Conservation (phyloP, 306 rosid genomes). For the Malus asiatica region DNA sequence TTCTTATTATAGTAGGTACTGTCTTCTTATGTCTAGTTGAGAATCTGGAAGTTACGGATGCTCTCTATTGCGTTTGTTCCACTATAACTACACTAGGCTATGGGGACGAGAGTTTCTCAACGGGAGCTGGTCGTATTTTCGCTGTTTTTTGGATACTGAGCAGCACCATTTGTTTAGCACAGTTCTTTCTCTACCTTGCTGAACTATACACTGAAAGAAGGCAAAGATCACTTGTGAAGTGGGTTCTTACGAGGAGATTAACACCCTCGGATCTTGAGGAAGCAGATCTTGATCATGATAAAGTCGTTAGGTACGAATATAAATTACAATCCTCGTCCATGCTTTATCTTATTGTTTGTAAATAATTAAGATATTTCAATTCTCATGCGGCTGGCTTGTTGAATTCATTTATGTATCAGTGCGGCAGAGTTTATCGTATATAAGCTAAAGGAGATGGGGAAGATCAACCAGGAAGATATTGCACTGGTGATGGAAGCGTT, state of each 20-base stretch:
- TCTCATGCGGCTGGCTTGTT: background rate
- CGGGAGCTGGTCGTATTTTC: conserved; percentile 47
- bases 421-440: conserved; percentile 63
- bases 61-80: conserved; percentile 75
- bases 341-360: background rate
- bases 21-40: conserved; percentile 47
- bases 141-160: conserved; percentile 77
- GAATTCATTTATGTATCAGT: conserved; percentile 23
- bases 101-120: conserved; percentile 81
- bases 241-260: conserved; percentile 49
- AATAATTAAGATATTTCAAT: background rate
- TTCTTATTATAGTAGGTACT: conserved; percentile 47
- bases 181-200: conserved; percentile 64
- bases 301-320: conserved; percentile 46
- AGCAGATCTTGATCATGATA: conserved; percentile 80
- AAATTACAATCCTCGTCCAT: background rate
- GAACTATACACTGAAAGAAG: conserved; percentile 58
- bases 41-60: conserved; percentile 45
- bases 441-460: conserved; percentile 87
- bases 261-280: conserved; percentile 62
- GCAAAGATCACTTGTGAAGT: conserved; percentile 45
- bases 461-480: conserved; percentile 56
- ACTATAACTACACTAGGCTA: conserved; percentile 82
- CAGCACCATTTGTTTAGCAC: conserved; percentile 79
- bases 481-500: conserved; percentile 50